A percentile compares a stretch with the other conserved stretches of the same genome.
These are phyloP conservation scores for Dissophora globulifera DNA, from an alignment of 192 early-diverging fungal species.

Conservation along the genomic window DNA sequence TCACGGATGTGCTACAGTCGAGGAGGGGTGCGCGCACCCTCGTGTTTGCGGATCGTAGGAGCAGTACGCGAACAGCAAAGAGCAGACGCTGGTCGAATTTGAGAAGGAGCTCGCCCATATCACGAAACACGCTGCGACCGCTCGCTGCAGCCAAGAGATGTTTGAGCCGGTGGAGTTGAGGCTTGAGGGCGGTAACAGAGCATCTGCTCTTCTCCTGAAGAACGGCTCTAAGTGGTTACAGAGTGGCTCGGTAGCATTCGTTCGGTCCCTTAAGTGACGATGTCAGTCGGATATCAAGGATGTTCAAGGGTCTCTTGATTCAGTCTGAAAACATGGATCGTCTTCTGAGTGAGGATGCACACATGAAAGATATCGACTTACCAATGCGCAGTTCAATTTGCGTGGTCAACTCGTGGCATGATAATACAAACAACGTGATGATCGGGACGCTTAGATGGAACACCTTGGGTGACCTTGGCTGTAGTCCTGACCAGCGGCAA, in stretches of 20 bases:
- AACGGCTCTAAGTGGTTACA: background rate
- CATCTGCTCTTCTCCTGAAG: background rate
- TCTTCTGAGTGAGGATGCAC: no score
- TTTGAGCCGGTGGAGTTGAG: conserved; percentile 9
- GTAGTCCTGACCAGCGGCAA: conserved; percentile 22
- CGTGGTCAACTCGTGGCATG: conserved; percentile 4
- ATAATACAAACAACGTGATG: conserved; percentile 12
- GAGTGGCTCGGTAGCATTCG: no score
- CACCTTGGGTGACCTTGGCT: conserved; percentile 15
- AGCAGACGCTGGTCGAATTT: background rate
- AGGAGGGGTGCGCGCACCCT: no score
- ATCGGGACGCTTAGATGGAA: background rate
- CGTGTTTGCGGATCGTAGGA: background rate
- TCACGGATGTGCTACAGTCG: no score
- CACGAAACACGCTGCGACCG: background rate
- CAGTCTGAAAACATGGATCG: conserved; percentile 13
- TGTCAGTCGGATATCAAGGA: conserved; percentile 8
- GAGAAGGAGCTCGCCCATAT: conserved; percentile 11
- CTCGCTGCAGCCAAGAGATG: background rate
- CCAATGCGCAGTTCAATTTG: no score
- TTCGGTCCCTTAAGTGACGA: no score
- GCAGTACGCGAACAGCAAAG: background rate
- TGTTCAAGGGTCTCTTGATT: conserved; percentile 12
- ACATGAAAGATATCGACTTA: no score
- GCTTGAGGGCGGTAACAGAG: background rate